A percentile compares a stretch with the other conserved stretches of the same genome.
Evolutionary conservation across 2,329 filamentous ascomycete species (phyloP).

Genomic region (Colletotrichum endophyticum): DNA sequence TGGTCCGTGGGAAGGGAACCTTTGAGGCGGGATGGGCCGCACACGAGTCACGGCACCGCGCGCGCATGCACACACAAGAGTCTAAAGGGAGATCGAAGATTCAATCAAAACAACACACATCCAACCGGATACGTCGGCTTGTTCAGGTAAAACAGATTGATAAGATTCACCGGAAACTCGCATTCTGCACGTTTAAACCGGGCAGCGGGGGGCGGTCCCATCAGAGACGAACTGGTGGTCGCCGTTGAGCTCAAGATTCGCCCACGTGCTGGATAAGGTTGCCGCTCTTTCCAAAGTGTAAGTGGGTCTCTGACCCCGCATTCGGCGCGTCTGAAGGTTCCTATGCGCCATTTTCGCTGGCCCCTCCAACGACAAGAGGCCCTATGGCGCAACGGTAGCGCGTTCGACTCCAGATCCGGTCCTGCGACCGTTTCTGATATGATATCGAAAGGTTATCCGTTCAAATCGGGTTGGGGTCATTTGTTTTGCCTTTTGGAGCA

Average conservation of each 20-base stretch:
- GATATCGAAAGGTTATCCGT: slow-evolving; percentile 20
- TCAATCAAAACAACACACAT: not conserved
- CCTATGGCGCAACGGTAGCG: slow-evolving; percentile 21
- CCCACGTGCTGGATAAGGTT: slow-evolving; percentile 10
- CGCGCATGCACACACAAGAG: not conserved
- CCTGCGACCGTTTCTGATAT: not conserved
- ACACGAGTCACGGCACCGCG: not conserved
- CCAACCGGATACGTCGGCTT: not conserved
- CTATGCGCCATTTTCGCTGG: rapidly evolving
- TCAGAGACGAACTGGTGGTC: not conserved
- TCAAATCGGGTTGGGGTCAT: slow-evolving; percentile 20
- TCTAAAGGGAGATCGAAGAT: not conserved
- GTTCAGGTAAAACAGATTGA: not conserved
- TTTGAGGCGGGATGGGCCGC: not conserved
- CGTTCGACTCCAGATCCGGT: slow-evolving; percentile 16
- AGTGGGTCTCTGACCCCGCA: not conserved
- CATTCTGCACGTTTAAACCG: not conserved
- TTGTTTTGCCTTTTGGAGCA: not conserved
- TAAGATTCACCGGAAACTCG: not conserved
- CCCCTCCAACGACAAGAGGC: not conserved
- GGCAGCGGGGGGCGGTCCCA: not conserved
- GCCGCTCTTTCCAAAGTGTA: not conserved
- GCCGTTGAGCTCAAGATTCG: not conserved
- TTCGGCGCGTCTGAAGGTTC: rapidly evolving
- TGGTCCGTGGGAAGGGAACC: not conserved